Conservation (phyloP, 768 basidiomycete species). For the Tricholoma terreum region DNA sequence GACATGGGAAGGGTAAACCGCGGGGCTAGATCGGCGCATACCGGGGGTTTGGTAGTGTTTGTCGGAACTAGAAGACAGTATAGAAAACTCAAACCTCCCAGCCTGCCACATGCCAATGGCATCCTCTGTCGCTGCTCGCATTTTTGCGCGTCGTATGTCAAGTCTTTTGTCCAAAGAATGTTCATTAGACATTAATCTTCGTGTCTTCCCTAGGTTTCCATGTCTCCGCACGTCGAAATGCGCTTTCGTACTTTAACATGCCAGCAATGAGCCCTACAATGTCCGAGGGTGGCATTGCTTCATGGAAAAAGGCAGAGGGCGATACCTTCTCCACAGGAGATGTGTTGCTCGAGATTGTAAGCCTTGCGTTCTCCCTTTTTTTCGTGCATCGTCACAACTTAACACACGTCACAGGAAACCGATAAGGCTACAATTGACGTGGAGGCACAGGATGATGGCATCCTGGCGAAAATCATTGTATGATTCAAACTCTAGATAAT, state of each 20-base stretch:
- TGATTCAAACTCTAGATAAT: constrained; percentile 24
- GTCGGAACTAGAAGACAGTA: constrained; percentile 16
- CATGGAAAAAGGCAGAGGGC: constrained; percentile 97
- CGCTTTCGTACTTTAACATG: constrained; percentile 88
- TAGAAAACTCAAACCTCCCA: constrained; percentile 23
- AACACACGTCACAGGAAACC: constrained; percentile 68
- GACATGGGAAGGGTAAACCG: constrained; percentile 6
- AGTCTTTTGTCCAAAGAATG: not conserved
- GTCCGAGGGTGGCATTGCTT: constrained; percentile 98
- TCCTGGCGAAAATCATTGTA: constrained; percentile 96
- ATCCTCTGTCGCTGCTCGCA: constrained; percentile 55
- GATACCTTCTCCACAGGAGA: constrained; percentile 88
- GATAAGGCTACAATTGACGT: constrained; percentile 99
- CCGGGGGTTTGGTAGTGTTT: constrained; percentile 31
- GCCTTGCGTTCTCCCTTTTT: constrained; percentile 22
- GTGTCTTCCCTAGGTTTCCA: constrained; percentile 64
- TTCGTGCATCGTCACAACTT: constrained; percentile 13
- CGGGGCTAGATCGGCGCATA: constrained; percentile 9
- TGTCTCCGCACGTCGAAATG: constrained; percentile 73
- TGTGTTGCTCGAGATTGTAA: constrained; percentile 92
- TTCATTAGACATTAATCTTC: not conserved
- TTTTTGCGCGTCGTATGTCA: constrained; percentile 61
- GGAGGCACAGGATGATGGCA: constrained; percentile 96
- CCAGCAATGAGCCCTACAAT: constrained; percentile 99
- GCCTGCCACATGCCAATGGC: constrained; percentile 44